phyloP scores from a whole-genome alignment of 768 basidiomycete genomes.

The Chiua virens region DNA sequence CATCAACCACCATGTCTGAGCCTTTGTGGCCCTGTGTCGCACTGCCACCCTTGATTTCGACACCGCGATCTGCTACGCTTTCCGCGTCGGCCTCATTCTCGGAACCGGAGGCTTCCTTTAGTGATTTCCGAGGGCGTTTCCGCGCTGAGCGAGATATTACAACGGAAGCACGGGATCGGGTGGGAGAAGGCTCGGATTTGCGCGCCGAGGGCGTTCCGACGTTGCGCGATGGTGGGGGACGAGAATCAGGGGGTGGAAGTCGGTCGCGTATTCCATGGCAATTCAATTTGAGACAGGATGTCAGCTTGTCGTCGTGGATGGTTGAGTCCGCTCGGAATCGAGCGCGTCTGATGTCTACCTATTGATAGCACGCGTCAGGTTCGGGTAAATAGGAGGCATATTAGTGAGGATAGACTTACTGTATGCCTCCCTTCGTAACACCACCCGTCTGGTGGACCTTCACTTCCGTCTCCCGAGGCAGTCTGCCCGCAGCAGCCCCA shows the following conservation, averaged over 20 bases:
- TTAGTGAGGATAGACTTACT: slow-evolving; percentile 24
- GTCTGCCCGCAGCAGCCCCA: slow-evolving; percentile 76
- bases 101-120: slow-evolving; percentile 18
- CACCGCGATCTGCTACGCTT: slow-evolving; percentile 1
- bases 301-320: slow-evolving; percentile 60
- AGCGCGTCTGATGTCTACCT: slow-evolving; percentile 76
- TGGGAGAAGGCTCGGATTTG: slow-evolving; percentile 24
- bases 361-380: background rate
- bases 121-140: slow-evolving; percentile 26
- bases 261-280: slow-evolving; percentile 47
- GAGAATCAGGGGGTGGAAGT: slow-evolving; percentile 8
- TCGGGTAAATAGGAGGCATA: background rate
- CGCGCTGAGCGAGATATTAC: slow-evolving; percentile 12
- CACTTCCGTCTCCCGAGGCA: slow-evolving; percentile 74
- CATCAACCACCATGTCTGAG: slow-evolving; percentile 11
- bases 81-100: slow-evolving; percentile 18
- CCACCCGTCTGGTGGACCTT: slow-evolving; percentile 85
- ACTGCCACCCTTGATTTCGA: slow-evolving; percentile 4
- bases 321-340: slow-evolving; percentile 79
- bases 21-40: slow-evolving; percentile 1
- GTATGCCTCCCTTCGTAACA: slow-evolving; percentile 85
- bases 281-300: slow-evolving; percentile 53
- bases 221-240: slow-evolving; percentile 3
- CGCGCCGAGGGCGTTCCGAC: slow-evolving; percentile 15
- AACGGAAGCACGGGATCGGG: slow-evolving; percentile 18